A percentile compares a stretch with the other conserved stretches of the same genome.
phyloP scores from a whole-genome alignment of 2,329 filamentous ascomycete species.

The Akanthomyces uredinophilus region DNA sequence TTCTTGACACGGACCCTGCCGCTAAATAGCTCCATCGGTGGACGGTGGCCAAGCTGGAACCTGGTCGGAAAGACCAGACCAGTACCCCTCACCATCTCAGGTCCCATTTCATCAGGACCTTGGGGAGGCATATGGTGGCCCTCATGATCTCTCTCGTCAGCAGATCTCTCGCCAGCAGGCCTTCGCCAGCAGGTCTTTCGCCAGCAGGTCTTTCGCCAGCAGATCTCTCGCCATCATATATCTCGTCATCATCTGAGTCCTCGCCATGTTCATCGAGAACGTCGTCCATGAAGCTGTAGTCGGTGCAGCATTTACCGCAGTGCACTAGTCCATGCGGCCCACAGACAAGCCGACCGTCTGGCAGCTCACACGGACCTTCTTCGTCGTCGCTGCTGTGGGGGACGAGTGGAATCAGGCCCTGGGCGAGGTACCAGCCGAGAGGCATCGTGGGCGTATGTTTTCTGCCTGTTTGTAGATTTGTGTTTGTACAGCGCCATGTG shows the following conservation, averaged over 20 bases:
- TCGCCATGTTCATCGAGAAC: constrained; percentile 20
- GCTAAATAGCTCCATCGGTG: constrained; percentile 26
- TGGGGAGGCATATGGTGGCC: background rate
- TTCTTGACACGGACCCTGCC: constrained; percentile 6
- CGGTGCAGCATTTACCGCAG: constrained; percentile 29
- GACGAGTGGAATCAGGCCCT: constrained; percentile 14
- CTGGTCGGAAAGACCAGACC: constrained; percentile 24
- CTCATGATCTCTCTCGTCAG: background rate
- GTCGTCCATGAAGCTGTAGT: constrained; percentile 33
- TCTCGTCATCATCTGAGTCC: constrained; percentile 6
- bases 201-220: too few relatives aligned
- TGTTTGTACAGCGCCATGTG: background rate
- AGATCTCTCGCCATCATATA: background rate
- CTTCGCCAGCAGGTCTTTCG: too few relatives aligned
- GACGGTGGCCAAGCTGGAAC: constrained; percentile 23
- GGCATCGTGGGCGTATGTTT: constrained; percentile 12
- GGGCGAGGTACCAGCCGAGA: constrained; percentile 16
- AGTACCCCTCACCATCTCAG: background rate
- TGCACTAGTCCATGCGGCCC: constrained; percentile 27
- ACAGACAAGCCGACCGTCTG: constrained; percentile 33
- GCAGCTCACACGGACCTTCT: constrained; percentile 29
- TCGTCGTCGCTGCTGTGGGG: constrained; percentile 26
- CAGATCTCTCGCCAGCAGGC: too few relatives aligned
- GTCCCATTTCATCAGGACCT: too few relatives aligned
- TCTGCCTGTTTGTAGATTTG: background rate